phyloP scores from a whole-genome alignment of 2,329 filamentous ascomycete genomes.

The Colletotrichum simmondsii region DNA sequence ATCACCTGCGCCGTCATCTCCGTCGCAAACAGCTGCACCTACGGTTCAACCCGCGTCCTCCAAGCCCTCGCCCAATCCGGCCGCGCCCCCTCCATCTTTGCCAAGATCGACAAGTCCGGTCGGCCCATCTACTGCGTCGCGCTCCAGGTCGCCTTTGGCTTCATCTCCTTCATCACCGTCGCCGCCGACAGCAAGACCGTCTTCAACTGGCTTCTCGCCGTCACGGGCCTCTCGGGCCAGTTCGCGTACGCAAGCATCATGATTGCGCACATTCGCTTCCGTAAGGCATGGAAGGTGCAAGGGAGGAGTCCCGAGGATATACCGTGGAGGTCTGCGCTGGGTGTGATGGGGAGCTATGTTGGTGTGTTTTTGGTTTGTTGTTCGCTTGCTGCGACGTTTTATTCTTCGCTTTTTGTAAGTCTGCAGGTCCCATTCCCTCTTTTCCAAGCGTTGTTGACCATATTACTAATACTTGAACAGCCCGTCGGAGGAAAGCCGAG shows the following conservation, averaged over 20 bases:
- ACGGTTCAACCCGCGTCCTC: conserved; percentile 61
- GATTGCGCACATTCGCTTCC: conserved; percentile 73
- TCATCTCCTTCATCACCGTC: conserved; percentile 64
- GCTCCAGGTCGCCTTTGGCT: conserved; percentile 64
- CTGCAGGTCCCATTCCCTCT: too few relatives aligned
- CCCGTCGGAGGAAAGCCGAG: conserved; percentile 44
- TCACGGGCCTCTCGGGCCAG: conserved; percentile 78
- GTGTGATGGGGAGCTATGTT: conserved; percentile 75
- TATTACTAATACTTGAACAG: conserved; percentile 43
- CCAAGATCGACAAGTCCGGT: conserved; percentile 70
- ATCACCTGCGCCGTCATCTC: conserved; percentile 60
- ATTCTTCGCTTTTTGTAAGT: conserved; percentile 69
- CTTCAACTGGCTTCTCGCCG: conserved; percentile 75
- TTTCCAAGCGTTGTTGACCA: background rate
- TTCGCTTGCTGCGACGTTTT: conserved; percentile 78
- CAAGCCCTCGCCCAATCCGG: conserved; percentile 59
- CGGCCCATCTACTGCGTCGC: conserved; percentile 67
- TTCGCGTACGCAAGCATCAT: conserved; percentile 81
- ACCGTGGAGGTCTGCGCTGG: conserved; percentile 59
- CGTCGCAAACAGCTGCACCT: conserved; percentile 64
- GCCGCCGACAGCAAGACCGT: conserved; percentile 50
- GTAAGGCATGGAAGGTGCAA: conserved; percentile 69
- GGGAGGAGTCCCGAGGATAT: conserved; percentile 63
- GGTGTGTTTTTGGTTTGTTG: conserved; percentile 74
- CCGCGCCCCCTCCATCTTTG: conserved; percentile 66